A percentile compares a stretch with the other conserved stretches of the same genome.
phyloP scores from a whole-genome alignment of 495 filamentous ascomycete species.

The Penicillium steckii region DNA sequence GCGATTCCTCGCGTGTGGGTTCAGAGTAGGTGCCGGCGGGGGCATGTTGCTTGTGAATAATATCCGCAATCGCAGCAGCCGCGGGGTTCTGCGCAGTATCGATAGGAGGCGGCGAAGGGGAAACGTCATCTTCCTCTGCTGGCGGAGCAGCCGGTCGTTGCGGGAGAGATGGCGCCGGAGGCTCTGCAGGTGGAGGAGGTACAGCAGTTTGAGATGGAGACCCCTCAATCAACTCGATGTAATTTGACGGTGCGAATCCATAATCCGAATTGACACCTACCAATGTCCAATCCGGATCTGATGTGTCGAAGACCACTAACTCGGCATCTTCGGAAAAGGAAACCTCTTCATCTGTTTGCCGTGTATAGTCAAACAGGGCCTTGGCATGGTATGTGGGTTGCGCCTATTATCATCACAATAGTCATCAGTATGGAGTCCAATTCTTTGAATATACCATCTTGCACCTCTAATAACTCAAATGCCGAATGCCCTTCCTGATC shows the following conservation, averaged over 20 bases:
- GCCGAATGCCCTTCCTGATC: too few species aligned
- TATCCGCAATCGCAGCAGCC: slow-evolving; percentile 67
- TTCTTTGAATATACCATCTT: neutral
- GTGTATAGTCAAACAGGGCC: slow-evolving; percentile 92
- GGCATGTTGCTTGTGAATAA: slow-evolving; percentile 59
- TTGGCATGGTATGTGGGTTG: slow-evolving; percentile 71
- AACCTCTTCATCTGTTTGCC: slow-evolving; percentile 96
- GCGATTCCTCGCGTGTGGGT: slow-evolving; percentile 33
- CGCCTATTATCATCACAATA: slow-evolving; percentile 47
- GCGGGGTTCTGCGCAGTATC: slow-evolving; percentile 60
- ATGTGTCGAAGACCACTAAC: slow-evolving; percentile 81
- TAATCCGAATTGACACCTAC: slow-evolving; percentile 82
- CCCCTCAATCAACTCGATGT: slow-evolving; percentile 69
- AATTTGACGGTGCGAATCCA: slow-evolving; percentile 96
- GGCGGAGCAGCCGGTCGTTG: slow-evolving; percentile 30
- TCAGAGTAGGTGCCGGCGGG: slow-evolving; percentile 23
- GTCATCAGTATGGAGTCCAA: slow-evolving; percentile 17
- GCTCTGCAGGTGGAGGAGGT: slow-evolving; percentile 28
- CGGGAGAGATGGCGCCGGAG: slow-evolving; percentile 38
- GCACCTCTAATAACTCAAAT: too few species aligned
- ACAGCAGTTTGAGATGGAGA: slow-evolving; percentile 26
- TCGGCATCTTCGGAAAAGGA: slow-evolving; percentile 89
- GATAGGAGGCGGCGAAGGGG: slow-evolving; percentile 26
- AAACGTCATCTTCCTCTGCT: slow-evolving; percentile 24
- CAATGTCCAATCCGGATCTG: slow-evolving; percentile 95